These are phyloP conservation scores for Russula brevipes DNA, from an alignment of 768 basidiomycete genomes.

Conservation along the genomic window DNA sequence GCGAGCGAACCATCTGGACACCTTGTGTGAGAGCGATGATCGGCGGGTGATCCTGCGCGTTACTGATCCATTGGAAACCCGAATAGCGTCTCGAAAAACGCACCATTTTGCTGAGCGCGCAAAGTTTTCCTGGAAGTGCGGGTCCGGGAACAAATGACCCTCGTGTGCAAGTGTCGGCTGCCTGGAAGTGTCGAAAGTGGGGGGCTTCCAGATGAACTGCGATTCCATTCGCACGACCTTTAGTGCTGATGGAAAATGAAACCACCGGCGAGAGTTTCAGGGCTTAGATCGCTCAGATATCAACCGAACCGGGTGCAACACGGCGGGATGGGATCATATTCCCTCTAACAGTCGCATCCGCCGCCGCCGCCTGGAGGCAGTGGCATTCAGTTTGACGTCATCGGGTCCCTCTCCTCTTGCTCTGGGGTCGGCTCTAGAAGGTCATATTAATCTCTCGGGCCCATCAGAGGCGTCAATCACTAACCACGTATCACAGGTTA, in stretches of 20 bases:
- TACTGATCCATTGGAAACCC: background rate
- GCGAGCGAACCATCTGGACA: constrained; percentile 67
- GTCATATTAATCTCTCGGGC: background rate
- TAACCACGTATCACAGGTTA: background rate
- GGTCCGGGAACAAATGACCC: constrained; percentile 10
- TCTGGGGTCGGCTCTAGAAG: background rate
- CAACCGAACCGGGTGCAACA: background rate
- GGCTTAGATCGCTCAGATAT: background rate
- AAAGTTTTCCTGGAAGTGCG: constrained; percentile 20
- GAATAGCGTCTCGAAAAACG: background rate
- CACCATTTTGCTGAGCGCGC: constrained; percentile 26
- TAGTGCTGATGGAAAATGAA: background rate
- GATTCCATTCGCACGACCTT: background rate
- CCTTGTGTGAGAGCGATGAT: constrained; percentile 38
- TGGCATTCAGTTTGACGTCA: constrained; percentile 5
- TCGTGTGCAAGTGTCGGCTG: constrained; percentile 9
- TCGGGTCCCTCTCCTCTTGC: background rate
- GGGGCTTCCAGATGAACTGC: constrained; percentile 20
- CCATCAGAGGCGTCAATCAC: background rate
- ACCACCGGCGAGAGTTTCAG: background rate
- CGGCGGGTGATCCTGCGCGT: background rate
- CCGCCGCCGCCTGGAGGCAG: too few species aligned
- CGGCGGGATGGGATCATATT: background rate
- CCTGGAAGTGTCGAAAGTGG: constrained; percentile 15
- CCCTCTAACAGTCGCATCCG: too few species aligned